Base-by-base conservation (phyloP, 2,329 filamentous ascomycete genomes). In the Aquanectria penicillioides region DNA sequence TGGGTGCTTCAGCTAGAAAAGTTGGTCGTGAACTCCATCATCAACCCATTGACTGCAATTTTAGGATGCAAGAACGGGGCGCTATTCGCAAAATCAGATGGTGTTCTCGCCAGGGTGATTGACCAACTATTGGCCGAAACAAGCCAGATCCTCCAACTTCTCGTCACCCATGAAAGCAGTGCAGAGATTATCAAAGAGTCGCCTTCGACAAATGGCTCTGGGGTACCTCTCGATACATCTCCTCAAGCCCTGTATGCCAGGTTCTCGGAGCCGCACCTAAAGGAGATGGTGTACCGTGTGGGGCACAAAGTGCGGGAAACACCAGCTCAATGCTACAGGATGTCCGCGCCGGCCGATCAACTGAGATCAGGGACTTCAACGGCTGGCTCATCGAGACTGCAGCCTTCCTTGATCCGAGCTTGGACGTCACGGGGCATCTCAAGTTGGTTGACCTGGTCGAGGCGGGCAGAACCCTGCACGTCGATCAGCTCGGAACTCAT, bases 1-100 rank as follows among this genome's bases (percentile, higher is more conserved):
- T 84, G 82, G 80, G 63, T 81, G 9, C 69, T 83, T n/a, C 94
- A 97, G 77, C 83, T 97, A 3, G 92, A 97, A 70, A 97, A 97
- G 74, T 81, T 97, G 1, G 90, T 91, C 1, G 81, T 94, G 48
- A 97, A 97, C 71, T 83, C 86, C 29, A 80, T 94, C 26, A 86
- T 97, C 68, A 96, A 97, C 71, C 92, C 94, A 0, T 77, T 97
- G n/a, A 95, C 92, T 0, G 90, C 89, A 1, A 77, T 97, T 9
- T 80, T 95, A 53, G 83, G 90, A 51, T 89, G 89, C 71, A 86
- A 86, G 61, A 97, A 97, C 67, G 93, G 93, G n/a, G 82, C 83
- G 5, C 74, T 97, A 0, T 86, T 97, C 13, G 82, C 83, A 62
- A 85, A 87, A 61, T 80, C 81, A 57, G 64, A 69, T 7, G 70